Conservation (phyloP, 805 yeast genomes). For the Saturnispora galanensis region DNA sequence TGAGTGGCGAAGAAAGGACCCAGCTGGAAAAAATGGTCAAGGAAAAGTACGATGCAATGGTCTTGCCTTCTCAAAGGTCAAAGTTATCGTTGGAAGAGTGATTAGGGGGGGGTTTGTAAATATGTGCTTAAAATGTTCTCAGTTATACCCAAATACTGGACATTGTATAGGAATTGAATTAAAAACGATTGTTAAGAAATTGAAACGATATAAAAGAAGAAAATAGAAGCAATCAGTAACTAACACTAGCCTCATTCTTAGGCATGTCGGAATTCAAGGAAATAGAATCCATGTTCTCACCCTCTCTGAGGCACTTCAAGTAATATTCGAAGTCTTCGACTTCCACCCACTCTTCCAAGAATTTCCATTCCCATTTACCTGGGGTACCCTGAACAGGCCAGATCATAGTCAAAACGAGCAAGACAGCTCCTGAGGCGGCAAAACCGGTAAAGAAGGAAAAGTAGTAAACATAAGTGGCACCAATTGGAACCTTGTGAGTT, state of each 20-base stretch:
- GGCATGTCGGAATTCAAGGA: too few species aligned
- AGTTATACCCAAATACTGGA: too few species aligned
- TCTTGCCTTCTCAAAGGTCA: slow-evolving; percentile 54
- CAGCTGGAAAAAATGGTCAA: slow-evolving; percentile 41
- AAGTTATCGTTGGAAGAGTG: slow-evolving; percentile 39
- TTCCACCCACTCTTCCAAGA: slow-evolving; percentile 54
- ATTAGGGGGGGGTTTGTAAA: not conserved
- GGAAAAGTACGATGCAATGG: slow-evolving; percentile 40
- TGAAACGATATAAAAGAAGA: too few species aligned
- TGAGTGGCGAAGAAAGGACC: slow-evolving; percentile 55
- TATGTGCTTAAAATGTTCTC: too few species aligned
- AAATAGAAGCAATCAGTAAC: too few species aligned
- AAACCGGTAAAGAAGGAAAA: slow-evolving; percentile 75
- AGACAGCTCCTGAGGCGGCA: slow-evolving; percentile 43
- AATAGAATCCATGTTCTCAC: too few species aligned
- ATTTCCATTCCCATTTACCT: slow-evolving; percentile 39
- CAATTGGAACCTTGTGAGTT: slow-evolving; percentile 58
- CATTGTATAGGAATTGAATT: too few species aligned
- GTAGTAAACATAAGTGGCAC: slow-evolving; percentile 65
- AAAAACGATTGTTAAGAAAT: too few species aligned
- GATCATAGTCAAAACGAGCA: slow-evolving; percentile 40
- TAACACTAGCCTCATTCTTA: too few species aligned
- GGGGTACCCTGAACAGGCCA: slow-evolving; percentile 44
- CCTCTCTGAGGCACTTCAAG: slow-evolving; percentile 9
- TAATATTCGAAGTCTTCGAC: slow-evolving; percentile 50